Evolutionary conservation across 1,284 basidiomycete species (phyloP).

Genomic region (Moesziomyces sp.): DNA sequence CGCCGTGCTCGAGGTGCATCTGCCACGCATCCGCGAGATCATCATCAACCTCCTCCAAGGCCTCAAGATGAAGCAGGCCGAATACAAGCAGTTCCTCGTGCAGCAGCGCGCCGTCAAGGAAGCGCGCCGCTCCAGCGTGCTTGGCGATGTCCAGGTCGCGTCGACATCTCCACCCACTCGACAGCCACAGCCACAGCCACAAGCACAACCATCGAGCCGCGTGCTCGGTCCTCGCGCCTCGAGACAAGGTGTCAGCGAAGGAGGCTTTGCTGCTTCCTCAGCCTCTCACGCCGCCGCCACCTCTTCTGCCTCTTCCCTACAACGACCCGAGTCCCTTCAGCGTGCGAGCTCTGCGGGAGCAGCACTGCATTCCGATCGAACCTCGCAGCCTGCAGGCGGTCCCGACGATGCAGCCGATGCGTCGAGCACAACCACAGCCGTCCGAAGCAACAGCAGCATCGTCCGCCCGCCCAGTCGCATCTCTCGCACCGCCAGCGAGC

Average conservation of each 20-base stretch:
- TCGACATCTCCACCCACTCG: conserved; percentile 16
- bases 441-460: conserved; percentile 9
- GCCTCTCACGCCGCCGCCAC: conserved; percentile 1
- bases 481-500: conserved; percentile 24
- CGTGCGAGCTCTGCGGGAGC: conserved; percentile 39
- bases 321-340: conserved; percentile 30
- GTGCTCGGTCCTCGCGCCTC: conserved; percentile 29
- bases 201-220: conserved; percentile 4
- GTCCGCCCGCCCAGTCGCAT: conserved; percentile 33
- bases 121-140: conserved; percentile 20
- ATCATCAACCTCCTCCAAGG: conserved; percentile 93
- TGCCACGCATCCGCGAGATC: conserved; percentile 90
- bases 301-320: neutral
- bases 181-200: conserved; percentile 2
- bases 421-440: conserved; percentile 5
- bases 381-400: neutral
- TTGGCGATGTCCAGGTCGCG: conserved; percentile 8
- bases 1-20: conserved; percentile 86
- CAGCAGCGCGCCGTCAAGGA: conserved; percentile 48
- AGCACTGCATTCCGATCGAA: conserved; percentile 13
- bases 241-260: conserved; percentile 44
- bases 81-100: conserved; percentile 71
- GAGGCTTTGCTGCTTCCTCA: neutral
- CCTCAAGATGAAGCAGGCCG: conserved; percentile 87
- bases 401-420: conserved; percentile 15